Conservation (phyloP, 1,284 basidiomycete genomes). For the Moniliella sp. region DNA sequence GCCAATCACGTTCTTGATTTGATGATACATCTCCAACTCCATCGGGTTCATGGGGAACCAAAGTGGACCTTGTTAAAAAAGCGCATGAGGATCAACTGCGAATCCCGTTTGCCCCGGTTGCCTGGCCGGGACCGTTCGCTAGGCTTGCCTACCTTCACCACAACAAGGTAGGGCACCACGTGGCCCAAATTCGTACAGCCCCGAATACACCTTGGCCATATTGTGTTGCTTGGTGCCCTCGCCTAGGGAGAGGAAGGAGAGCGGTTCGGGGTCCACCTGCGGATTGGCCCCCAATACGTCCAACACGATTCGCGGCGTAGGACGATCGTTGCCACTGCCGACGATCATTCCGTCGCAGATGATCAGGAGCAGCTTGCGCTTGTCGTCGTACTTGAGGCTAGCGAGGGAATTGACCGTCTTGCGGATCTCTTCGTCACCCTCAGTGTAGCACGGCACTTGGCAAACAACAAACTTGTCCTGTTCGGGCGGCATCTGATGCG, state of each 20-base stretch:
- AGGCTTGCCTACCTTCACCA: slow-evolving; percentile 92
- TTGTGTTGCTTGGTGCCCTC: slow-evolving; percentile 91
- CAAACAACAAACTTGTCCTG: slow-evolving; percentile 97
- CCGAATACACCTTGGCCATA: slow-evolving; percentile 93
- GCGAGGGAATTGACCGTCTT: slow-evolving; percentile 83
- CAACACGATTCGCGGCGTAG: slow-evolving; percentile 54
- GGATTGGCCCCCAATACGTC: slow-evolving; percentile 88
- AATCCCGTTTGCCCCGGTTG: slow-evolving; percentile 50
- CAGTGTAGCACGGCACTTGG: slow-evolving; percentile 92
- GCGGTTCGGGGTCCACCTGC: slow-evolving; percentile 73
- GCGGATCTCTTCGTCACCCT: slow-evolving; percentile 67
- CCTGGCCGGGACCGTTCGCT: slow-evolving; percentile 76
- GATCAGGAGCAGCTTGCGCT: slow-evolving; percentile 77
- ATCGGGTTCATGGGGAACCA: slow-evolving; percentile 85
- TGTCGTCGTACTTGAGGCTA: slow-evolving; percentile 87
- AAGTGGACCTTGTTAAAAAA: slow-evolving; percentile 98
- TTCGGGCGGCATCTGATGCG: slow-evolving; percentile 63
- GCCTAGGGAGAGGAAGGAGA: slow-evolving; percentile 77
- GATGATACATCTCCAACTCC: slow-evolving; percentile 92
- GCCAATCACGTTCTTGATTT: slow-evolving; percentile 97
- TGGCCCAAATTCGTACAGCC: slow-evolving; percentile 80
- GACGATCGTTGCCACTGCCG: slow-evolving; percentile 57
- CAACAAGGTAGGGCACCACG: slow-evolving; percentile 80
- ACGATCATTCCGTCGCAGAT: slow-evolving; percentile 98
- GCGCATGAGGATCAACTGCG: slow-evolving; percentile 83